Conservation (phyloP, 768 basidiomycete species). For the Porpolomopsis calyptriformis region DNA sequence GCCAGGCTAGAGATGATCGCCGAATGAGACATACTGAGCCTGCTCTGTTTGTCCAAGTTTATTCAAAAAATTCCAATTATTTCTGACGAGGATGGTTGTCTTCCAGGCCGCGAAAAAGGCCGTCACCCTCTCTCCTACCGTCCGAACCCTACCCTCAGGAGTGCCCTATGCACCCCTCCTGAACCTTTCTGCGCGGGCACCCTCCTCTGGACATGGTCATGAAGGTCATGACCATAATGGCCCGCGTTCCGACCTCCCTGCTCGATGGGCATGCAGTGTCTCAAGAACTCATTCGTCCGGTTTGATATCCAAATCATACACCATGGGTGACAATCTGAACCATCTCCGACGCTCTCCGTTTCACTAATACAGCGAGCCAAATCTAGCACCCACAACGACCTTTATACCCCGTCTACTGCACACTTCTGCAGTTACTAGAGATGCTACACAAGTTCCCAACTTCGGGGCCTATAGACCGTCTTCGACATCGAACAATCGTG, state of each 20-base stretch:
- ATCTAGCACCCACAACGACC: conserved; percentile 41
- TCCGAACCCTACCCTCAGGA: conserved; percentile 68
- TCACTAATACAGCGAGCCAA: conserved; percentile 8
- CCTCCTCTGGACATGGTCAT: conserved; percentile 49
- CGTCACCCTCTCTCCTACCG: conserved; percentile 71
- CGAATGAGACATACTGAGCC: too few relatives aligned
- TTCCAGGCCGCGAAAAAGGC: conserved; percentile 73
- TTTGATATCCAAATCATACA: conserved; percentile 53
- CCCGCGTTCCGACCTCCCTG: conserved; percentile 47
- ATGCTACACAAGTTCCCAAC: conserved; percentile 81
- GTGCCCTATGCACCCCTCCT: conserved; percentile 68
- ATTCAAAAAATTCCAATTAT: too few relatives aligned
- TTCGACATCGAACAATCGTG: conserved; percentile 56
- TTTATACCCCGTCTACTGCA: conserved; percentile 63
- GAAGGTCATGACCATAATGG: conserved; percentile 13
- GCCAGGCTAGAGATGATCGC: conserved; percentile 41
- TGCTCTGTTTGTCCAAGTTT: too few relatives aligned
- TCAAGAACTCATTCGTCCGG: conserved; percentile 36
- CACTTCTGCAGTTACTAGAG: conserved; percentile 57
- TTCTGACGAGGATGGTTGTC: conserved; percentile 41
- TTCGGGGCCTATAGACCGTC: conserved; percentile 71
- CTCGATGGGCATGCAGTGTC: conserved; percentile 53
- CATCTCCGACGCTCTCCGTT: background rate
- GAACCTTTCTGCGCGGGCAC: conserved; percentile 60
- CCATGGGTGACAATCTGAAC: conserved; percentile 52